Percentiles rank a stretch among this genome's conserved stretches.
phyloP scores from a whole-genome alignment of 768 basidiomycete genomes.

The Dendrothele bispora region DNA sequence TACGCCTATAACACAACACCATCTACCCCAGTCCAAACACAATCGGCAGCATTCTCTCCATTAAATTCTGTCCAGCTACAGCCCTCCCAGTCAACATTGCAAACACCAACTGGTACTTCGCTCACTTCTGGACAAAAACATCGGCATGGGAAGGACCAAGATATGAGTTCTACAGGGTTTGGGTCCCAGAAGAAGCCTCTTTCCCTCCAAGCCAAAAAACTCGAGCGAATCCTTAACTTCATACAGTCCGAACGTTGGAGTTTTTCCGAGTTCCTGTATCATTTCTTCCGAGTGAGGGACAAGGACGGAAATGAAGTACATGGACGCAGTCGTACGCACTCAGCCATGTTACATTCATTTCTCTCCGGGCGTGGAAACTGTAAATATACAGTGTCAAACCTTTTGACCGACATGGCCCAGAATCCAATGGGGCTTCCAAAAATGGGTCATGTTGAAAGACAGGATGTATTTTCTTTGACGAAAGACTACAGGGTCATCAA shows the following conservation, averaged over 20 bases:
- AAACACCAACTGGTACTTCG: no score
- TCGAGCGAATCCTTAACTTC: not conserved
- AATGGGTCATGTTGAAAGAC: not conserved
- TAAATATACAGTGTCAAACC: not conserved
- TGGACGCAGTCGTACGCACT: not conserved
- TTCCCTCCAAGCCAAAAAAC: no score
- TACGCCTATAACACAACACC: no score
- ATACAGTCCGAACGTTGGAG: not conserved
- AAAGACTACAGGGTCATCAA: slow-evolving; percentile 10
- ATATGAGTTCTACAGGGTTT: no score
- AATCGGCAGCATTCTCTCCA: no score
- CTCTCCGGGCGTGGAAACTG: not conserved
- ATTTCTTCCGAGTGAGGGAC: not conserved
- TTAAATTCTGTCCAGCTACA: no score
- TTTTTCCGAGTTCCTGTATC: not conserved
- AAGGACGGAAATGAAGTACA: not conserved
- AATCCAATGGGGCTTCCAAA: not conserved
- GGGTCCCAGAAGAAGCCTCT: no score
- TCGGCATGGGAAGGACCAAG: no score
- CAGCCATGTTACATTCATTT: not conserved
- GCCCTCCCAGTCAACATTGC: no score
- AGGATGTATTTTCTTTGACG: not conserved
- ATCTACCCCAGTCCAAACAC: no score
- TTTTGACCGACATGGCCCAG: not conserved
- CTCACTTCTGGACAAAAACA: no score